These are phyloP conservation scores for Torulaspora globosa DNA, from an alignment of 1,139 yeast species.

Conservation along the genomic window DNA sequence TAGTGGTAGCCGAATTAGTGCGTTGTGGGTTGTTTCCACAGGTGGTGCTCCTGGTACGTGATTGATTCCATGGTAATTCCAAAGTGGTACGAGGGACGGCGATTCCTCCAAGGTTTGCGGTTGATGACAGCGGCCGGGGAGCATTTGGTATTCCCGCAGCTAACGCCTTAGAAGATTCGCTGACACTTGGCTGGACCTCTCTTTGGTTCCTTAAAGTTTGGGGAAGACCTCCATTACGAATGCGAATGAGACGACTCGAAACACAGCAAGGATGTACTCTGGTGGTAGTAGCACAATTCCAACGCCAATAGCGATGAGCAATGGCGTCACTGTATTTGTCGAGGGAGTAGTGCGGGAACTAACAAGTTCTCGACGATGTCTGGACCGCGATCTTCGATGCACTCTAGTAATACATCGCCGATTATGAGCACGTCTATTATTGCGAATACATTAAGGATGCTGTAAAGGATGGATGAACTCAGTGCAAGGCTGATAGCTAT, in stretches of 20 bases:
- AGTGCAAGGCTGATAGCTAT: slow-evolving; percentile 31
- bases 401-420: slow-evolving; percentile 12
- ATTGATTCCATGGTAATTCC: slow-evolving; percentile 5
- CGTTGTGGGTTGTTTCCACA: neutral
- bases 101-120: slow-evolving; percentile 1
- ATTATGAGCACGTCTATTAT: slow-evolving; percentile 11
- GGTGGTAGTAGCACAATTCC: slow-evolving; percentile 13
- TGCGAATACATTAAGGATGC: slow-evolving; percentile 20
- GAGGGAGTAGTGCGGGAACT: slow-evolving; percentile 13
- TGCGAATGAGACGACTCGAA: slow-evolving; percentile 2
- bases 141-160: neutral
- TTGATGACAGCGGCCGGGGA: neutral
- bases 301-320: slow-evolving; percentile 12
- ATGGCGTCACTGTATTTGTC: slow-evolving; percentile 9
- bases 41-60: slow-evolving; percentile 1
- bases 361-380: slow-evolving; percentile 11
- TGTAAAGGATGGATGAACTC: slow-evolving; percentile 34
- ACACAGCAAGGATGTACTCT: slow-evolving; percentile 7
- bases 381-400: slow-evolving; percentile 10
- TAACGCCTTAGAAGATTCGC: slow-evolving; percentile 7
- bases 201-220: slow-evolving; percentile 10
- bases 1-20: neutral
- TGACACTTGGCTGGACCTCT: slow-evolving; percentile 11
- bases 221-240: slow-evolving; percentile 6
- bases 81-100: slow-evolving; percentile 4